Evolutionary conservation across 768 basidiomycete species (phyloP).

Genomic region (Hygrophoropsis aurantiaca): DNA sequence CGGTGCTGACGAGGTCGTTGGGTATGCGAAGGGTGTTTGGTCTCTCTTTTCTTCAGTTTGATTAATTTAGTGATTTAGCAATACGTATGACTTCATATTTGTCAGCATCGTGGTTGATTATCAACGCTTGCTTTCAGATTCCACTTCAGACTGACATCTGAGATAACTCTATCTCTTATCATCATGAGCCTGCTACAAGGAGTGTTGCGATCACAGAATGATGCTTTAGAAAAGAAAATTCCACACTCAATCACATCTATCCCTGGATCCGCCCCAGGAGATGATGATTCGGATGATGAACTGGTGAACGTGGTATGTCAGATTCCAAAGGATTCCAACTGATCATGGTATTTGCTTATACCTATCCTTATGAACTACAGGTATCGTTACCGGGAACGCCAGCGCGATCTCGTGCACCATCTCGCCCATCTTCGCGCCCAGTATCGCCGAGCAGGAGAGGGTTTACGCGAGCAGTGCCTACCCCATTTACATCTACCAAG

Average conservation of each 20-base stretch:
- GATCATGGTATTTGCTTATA: too few species aligned
- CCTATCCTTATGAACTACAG: too few species aligned
- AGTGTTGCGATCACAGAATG: constrained; percentile 58
- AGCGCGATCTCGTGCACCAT: constrained; percentile 55
- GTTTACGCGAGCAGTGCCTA: constrained; percentile 21
- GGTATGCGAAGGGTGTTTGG: constrained; percentile 86
- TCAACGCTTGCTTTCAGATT: background rate
- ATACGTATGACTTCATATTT: constrained; percentile 22
- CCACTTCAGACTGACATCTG: background rate
- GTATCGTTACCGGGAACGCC: constrained; percentile 71
- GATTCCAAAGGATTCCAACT: constrained; percentile 3
- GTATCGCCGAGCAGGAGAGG: constrained; percentile 31
- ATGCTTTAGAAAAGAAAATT: constrained; percentile 29
- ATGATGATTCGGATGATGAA: constrained; percentile 65
- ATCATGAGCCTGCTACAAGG: constrained; percentile 72
- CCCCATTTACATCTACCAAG: constrained; percentile 22
- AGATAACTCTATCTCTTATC: constrained; percentile 8
- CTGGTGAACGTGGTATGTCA: constrained; percentile 68
- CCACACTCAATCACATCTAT: constrained; percentile 5
- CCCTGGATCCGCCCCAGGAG: constrained; percentile 14
- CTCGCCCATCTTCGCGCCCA: constrained; percentile 51
- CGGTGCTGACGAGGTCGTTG: constrained; percentile 83
- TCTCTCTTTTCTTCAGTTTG: constrained; percentile 72
- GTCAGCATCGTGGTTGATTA: constrained; percentile 12
- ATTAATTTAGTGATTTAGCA: constrained; percentile 5